Conservation (phyloP, 1,284 basidiomycete species). For the Schizophyllum amplum region DNA sequence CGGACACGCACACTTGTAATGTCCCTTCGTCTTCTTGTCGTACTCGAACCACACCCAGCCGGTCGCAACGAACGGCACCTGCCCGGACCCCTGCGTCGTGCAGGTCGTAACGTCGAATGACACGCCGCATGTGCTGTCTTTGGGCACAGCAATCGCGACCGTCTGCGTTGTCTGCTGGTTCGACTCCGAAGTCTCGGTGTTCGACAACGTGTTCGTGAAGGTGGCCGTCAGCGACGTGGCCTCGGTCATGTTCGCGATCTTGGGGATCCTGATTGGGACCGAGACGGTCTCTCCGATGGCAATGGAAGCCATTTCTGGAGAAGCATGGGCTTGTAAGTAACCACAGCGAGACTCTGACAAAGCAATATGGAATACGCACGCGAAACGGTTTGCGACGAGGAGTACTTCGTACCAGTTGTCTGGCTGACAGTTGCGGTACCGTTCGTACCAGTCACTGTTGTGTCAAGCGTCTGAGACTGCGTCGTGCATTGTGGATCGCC, state of each 20-base stretch:
- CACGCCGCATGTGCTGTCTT: conserved; percentile 3
- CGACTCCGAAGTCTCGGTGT: neutral
- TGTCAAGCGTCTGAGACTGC: neutral
- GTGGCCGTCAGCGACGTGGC: neutral
- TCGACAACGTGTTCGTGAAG: conserved; percentile 6
- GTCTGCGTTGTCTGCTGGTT: conserved; percentile 2
- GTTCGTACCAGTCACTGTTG: neutral
- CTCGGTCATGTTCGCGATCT: conserved; percentile 1
- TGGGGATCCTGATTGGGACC: neutral
- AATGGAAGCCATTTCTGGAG: conserved; percentile 1
- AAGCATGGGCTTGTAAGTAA: neutral
- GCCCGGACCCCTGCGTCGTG: conserved; percentile 14
- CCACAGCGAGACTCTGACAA: too few species aligned
- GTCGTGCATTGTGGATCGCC: neutral
- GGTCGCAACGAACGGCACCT: conserved; percentile 10
- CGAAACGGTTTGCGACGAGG: conserved; percentile 3
- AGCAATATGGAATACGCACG: neutral
- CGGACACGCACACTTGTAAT: conserved; percentile 3
- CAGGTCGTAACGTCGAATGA: conserved; percentile 10
- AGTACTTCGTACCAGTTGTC: neutral
- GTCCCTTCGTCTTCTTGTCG: neutral
- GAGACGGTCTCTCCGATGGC: neutral
- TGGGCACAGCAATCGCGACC: neutral
- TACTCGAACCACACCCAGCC: conserved; percentile 6
- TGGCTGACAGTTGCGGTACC: conserved; percentile 2